Evolutionary conservation across 1,284 basidiomycete genomes (phyloP).

Genomic region (Pyrrhoderma lamaoense): DNA sequence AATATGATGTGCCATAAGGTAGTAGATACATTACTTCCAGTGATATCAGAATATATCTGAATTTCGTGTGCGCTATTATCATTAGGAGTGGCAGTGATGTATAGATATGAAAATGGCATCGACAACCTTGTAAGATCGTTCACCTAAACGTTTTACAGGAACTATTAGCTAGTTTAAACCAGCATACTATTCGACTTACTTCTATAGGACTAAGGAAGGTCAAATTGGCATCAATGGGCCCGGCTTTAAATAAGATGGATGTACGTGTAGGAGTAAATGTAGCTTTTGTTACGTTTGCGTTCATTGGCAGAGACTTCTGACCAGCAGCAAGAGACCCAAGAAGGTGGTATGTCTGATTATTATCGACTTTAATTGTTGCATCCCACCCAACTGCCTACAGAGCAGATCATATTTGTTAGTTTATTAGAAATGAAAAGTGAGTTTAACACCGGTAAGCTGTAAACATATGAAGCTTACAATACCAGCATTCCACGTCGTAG

Average conservation of each 20-base stretch:
- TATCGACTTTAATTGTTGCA: conserved; percentile 33
- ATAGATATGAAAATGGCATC: conserved; percentile 36
- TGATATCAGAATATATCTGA: conserved; percentile 33
- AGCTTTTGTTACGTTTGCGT: conserved; percentile 21
- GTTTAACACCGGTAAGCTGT: too few species aligned
- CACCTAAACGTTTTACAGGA: conserved; percentile 13
- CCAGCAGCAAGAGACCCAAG: too few species aligned
- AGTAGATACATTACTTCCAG: conserved; percentile 19
- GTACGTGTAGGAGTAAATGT: conserved; percentile 32
- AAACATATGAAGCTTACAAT: too few species aligned
- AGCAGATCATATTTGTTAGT: background rate
- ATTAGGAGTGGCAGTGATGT: conserved; percentile 28
- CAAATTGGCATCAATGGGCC: conserved; percentile 22
- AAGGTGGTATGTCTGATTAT: too few species aligned
- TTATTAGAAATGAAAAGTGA: background rate
- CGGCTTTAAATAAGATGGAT: conserved; percentile 23
- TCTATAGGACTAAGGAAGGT: conserved; percentile 23
- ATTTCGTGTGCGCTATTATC: conserved; percentile 31
- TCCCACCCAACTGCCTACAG: conserved; percentile 31
- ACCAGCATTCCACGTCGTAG: too few species aligned
- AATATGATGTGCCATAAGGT: background rate
- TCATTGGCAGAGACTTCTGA: too few species aligned
- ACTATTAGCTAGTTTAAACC: background rate
- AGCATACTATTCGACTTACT: conserved; percentile 24
- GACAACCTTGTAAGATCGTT: conserved; percentile 31